A percentile compares a stretch with the other conserved stretches of the same genome.
phyloP scores from a whole-genome alignment of 2,329 filamentous ascomycete species.

The Neofusicoccum sp. region DNA sequence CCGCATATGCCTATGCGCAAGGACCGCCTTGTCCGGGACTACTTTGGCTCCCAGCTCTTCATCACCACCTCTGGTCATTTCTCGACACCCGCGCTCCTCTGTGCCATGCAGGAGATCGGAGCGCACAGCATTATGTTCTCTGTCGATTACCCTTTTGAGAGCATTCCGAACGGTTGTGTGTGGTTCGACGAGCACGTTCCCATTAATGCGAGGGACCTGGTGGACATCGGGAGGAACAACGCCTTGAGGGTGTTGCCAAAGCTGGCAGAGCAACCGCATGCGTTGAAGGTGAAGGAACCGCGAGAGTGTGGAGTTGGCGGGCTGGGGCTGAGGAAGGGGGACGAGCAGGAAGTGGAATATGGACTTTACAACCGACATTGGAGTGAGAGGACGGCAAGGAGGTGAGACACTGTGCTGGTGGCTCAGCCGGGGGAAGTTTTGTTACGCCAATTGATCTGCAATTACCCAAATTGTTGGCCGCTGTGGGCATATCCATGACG shows the following conservation, averaged over 20 bases:
- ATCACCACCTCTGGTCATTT: slow-evolving; percentile 59
- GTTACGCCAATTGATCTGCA: too few relatives aligned
- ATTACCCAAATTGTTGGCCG: too few relatives aligned
- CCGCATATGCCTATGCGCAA: slow-evolving; percentile 34
- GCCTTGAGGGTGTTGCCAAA: slow-evolving; percentile 41
- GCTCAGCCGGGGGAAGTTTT: too few relatives aligned
- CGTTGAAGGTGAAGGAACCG: neutral
- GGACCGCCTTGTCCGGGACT: slow-evolving; percentile 54
- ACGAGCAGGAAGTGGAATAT: neutral
- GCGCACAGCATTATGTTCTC: slow-evolving; percentile 53
- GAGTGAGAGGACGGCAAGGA: neutral
- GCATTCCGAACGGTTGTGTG: slow-evolving; percentile 41
- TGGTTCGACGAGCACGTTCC: slow-evolving; percentile 43
- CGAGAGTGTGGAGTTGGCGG: neutral
- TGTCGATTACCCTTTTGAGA: slow-evolving; percentile 56
- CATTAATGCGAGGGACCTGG: slow-evolving; percentile 36
- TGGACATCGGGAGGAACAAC: slow-evolving; percentile 48
- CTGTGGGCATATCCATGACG: too few relatives aligned
- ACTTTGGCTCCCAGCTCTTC: slow-evolving; percentile 57
- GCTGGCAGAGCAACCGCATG: neutral
- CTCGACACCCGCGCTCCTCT: slow-evolving; percentile 53
- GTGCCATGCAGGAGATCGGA: slow-evolving; percentile 50
- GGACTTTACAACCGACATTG: neutral
- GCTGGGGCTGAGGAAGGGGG: neutral
- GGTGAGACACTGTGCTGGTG: too few relatives aligned